phyloP scores from a whole-genome alignment of 2,329 filamentous ascomycete species.

The Diaporthe velutina region DNA sequence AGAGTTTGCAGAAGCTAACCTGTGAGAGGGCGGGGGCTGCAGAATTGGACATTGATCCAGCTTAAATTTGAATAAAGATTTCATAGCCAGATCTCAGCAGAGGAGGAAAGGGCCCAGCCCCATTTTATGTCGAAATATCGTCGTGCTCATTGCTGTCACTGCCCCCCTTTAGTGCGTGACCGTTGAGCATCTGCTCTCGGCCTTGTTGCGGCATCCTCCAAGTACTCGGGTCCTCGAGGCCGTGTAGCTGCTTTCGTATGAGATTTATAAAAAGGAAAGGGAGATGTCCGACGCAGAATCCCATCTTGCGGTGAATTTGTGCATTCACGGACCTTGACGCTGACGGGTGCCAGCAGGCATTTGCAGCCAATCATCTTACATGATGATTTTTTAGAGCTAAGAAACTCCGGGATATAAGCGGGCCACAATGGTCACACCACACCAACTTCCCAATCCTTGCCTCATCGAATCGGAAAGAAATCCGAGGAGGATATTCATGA shows the following conservation, averaged over 20 bases:
- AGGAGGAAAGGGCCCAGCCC: neutral
- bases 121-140: too few relatives aligned
- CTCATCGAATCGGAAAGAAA: too few relatives aligned
- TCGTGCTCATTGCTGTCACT: neutral
- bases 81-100: neutral
- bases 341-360: neutral
- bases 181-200: neutral
- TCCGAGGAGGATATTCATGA: neutral
- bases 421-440: neutral
- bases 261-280: neutral
- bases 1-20: too few relatives aligned
- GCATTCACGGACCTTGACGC: neutral
- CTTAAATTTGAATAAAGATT: neutral
- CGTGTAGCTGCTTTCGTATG: too few relatives aligned
- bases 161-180: neutral
- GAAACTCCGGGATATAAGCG: neutral
- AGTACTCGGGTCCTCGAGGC: neutral
- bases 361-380: slow-evolving; percentile 24
- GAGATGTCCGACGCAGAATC: neutral
- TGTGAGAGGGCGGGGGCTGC: neutral
- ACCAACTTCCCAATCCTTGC: neutral
- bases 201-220: neutral
- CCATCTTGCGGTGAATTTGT: neutral
- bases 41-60: neutral
- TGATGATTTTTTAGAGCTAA: neutral